A percentile compares a stretch with the other conserved stretches of the same genome.
Conservation (phyloP, 257 asterid species). For the Solanum tacnaense region DNA sequence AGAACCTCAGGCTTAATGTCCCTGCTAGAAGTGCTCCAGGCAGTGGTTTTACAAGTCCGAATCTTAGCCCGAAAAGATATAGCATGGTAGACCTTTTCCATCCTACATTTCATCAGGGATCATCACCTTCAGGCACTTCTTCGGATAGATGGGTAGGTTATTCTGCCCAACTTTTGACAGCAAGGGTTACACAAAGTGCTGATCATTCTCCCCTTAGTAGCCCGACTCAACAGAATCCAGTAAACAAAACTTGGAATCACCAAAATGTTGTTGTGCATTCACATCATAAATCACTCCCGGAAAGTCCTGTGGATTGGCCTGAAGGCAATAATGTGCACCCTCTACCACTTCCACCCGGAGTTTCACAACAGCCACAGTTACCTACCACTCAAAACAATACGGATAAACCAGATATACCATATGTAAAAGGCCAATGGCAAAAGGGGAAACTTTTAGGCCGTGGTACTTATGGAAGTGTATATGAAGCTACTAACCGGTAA, state of each 20-base stretch:
- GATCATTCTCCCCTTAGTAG: conserved; percentile 43
- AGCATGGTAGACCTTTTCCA: conserved; percentile 32
- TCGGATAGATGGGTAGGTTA: not conserved
- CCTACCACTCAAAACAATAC: conserved; percentile 17
- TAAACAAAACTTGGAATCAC: conserved; percentile 6
- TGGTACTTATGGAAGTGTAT: conserved; percentile 84
- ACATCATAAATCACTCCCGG: conserved; percentile 35
- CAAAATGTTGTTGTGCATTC: conserved; percentile 4
- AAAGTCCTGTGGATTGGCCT: conserved; percentile 18
- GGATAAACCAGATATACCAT: conserved; percentile 29
- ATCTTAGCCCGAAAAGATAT: conserved; percentile 47
- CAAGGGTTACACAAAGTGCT: conserved; percentile 14
- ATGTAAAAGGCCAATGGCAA: conserved; percentile 61
- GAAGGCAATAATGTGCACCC: conserved; percentile 50
- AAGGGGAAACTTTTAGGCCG: conserved; percentile 71
- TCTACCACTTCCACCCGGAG: conserved; percentile 69
- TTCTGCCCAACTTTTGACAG: conserved; percentile 15
- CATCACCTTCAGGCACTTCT: not conserved
- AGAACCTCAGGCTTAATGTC: conserved; percentile 19
- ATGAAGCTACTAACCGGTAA: conserved; percentile 72
- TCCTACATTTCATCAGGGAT: conserved; percentile 22
- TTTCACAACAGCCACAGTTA: conserved; percentile 26
- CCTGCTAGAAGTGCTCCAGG: conserved; percentile 72
- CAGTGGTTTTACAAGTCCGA: conserved; percentile 63
- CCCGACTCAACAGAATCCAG: conserved; percentile 1